phyloP scores from a whole-genome alignment of 148 eudicot species.

The Camellia sinensis region DNA sequence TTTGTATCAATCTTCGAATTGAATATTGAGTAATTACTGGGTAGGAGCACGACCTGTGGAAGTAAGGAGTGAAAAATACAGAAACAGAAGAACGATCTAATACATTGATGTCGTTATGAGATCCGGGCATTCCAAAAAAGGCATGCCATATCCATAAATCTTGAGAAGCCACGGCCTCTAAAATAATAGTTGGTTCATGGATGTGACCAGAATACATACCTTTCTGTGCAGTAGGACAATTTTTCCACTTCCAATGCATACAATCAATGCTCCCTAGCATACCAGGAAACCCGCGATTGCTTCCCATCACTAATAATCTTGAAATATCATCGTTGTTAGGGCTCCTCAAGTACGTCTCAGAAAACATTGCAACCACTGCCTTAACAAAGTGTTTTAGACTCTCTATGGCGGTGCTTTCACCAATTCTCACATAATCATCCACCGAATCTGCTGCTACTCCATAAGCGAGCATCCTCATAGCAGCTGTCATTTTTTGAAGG shows the following conservation, averaged over 20 bases:
- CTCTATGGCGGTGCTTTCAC: not conserved
- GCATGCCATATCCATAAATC: not conserved
- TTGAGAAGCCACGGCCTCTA: not conserved
- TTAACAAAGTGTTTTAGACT: not conserved
- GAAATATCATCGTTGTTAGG: not conserved
- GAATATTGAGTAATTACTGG: no score
- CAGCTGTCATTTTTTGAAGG: not conserved
- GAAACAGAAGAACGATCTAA: no score
- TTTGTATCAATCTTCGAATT: no score
- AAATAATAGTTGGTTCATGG: constrained; percentile 1
- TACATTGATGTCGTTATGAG: no score
- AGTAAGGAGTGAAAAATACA: no score
- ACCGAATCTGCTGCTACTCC: not conserved
- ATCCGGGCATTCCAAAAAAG: no score
- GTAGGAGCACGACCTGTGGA: no score
- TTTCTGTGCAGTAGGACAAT: not conserved
- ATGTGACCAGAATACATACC: not conserved
- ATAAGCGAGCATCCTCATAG: not conserved
- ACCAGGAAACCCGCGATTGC: not conserved
- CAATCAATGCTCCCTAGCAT: constrained; percentile 2
- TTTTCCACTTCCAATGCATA: constrained; percentile 4
- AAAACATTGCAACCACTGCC: not conserved
- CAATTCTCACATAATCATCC: not conserved
- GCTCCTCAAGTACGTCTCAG: not conserved
- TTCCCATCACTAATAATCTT: not conserved